Percentiles rank a stretch among this genome's conserved stretches.
Conservation (phyloP, 2,329 filamentous ascomycete species). For the Pseudogymnoascus sp. region DNA sequence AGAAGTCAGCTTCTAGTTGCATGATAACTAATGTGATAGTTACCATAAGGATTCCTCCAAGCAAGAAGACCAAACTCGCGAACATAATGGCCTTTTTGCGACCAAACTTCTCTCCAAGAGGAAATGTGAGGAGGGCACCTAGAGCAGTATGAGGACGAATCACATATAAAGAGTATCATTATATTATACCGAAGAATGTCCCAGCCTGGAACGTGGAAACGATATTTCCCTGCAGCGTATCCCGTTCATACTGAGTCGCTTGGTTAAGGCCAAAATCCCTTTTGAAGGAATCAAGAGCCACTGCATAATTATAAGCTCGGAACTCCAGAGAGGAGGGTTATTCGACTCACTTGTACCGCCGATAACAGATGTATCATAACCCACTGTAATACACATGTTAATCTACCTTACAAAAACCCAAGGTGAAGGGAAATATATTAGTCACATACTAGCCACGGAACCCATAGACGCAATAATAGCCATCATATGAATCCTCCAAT, state of each 20-base stretch:
- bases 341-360: slow-evolving; percentile 47
- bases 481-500: slow-evolving; percentile 21
- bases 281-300: slow-evolving; percentile 47
- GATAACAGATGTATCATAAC: slow-evolving; percentile 47
- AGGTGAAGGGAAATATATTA: neutral
- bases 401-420: neutral
- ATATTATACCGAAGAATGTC: slow-evolving; percentile 19
- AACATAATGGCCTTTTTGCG: slow-evolving; percentile 34
- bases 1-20: slow-evolving; percentile 26
- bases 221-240: slow-evolving; percentile 39
- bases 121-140: slow-evolving; percentile 24
- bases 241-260: slow-evolving; percentile 32
- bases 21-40: neutral
- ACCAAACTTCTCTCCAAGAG: slow-evolving; percentile 34
- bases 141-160: slow-evolving; percentile 1
- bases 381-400: slow-evolving; percentile 10
- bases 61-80: slow-evolving; percentile 29
- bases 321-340: neutral
- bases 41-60: slow-evolving; percentile 17
- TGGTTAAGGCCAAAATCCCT: slow-evolving; percentile 44
- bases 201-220: slow-evolving; percentile 26
- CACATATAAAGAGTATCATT: neutral
- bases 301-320: slow-evolving; percentile 28
- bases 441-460: slow-evolving; percentile 10
- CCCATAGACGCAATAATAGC: slow-evolving; percentile 15